phyloP scores from a whole-genome alignment of 768 basidiomycete species.

The Trametopsis cervina region DNA sequence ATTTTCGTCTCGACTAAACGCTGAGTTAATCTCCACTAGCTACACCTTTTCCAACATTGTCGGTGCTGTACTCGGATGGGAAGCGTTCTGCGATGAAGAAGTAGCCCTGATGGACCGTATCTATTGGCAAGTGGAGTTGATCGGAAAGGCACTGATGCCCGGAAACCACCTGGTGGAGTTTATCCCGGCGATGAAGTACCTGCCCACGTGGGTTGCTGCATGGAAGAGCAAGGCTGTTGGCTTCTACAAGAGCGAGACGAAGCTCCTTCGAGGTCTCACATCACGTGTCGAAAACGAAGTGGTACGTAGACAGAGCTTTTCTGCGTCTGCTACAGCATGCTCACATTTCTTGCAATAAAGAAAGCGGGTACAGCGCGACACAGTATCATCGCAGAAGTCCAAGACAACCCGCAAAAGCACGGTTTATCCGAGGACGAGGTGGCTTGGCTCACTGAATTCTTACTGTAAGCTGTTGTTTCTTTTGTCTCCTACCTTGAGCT shows the following conservation, averaged over 20 bases:
- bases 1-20: not conserved
- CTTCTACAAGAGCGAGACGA: not conserved
- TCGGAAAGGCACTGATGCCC: not conserved
- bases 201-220: conserved; percentile 32
- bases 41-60: not conserved
- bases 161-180: conserved; percentile 1
- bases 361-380: too few species aligned
- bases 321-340: conserved; percentile 34
- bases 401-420: too few species aligned
- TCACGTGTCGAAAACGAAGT: not conserved
- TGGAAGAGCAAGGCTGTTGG: not conserved
- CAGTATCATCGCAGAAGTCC: too few species aligned
- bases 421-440: not conserved
- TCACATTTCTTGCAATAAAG: too few species aligned
- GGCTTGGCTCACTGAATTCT: not conserved
- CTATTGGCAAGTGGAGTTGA: too few species aligned
- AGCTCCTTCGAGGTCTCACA: not conserved
- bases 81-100: too few species aligned
- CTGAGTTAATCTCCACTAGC: not conserved
- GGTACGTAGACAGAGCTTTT: too few species aligned
- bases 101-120: too few species aligned
- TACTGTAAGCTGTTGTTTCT: not conserved
- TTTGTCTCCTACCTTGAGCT: too few species aligned
- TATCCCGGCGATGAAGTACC: conserved; percentile 38
- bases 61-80: not conserved